A percentile compares a stretch with the other conserved stretches of the same genome.
Evolutionary conservation across 805 yeast genomes (phyloP).

Genomic region (Candida tallmaniae): DNA sequence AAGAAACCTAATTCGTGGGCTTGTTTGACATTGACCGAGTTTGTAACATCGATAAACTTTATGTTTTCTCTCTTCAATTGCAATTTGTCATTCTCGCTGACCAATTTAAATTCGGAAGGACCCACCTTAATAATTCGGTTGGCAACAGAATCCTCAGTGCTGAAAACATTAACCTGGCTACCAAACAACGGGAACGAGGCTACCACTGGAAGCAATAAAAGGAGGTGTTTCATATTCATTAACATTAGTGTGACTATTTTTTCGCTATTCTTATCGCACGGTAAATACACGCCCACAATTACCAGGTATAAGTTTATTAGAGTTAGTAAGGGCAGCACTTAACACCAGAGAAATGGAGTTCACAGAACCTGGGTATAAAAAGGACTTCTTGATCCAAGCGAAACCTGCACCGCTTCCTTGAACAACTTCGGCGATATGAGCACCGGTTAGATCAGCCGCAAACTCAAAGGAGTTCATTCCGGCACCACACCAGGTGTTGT

Average conservation of each 20-base stretch:
- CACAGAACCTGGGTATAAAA: slow-evolving; percentile 38
- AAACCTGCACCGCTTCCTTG: slow-evolving; percentile 17
- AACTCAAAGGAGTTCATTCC: slow-evolving; percentile 25
- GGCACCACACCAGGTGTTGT: slow-evolving; percentile 19
- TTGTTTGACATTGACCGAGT: slow-evolving; percentile 29
- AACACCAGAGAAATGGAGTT: neutral
- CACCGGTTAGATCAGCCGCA: slow-evolving; percentile 13
- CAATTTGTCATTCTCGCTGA: slow-evolving; percentile 35
- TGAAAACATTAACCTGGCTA: neutral
- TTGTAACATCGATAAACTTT: slow-evolving; percentile 64
- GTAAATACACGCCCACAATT: too few species aligned
- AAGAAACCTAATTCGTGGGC: slow-evolving; percentile 25
- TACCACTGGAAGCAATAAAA: slow-evolving; percentile 2
- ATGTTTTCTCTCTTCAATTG: slow-evolving; percentile 38
- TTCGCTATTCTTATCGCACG: too few species aligned
- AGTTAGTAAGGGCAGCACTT: neutral
- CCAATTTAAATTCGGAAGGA: slow-evolving; percentile 25
- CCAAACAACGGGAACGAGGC: slow-evolving; percentile 10
- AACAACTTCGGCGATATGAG: slow-evolving; percentile 14
- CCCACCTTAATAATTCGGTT: slow-evolving; percentile 32
- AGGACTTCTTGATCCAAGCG: slow-evolving; percentile 19
- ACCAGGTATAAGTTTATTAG: too few species aligned
- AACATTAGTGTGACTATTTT: too few species aligned
- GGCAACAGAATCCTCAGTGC: neutral
- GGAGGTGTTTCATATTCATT: too few species aligned